These are phyloP conservation scores for Sarcocystis neurona DNA, from an alignment of 169 alveolate species.

Conservation along the genomic window DNA sequence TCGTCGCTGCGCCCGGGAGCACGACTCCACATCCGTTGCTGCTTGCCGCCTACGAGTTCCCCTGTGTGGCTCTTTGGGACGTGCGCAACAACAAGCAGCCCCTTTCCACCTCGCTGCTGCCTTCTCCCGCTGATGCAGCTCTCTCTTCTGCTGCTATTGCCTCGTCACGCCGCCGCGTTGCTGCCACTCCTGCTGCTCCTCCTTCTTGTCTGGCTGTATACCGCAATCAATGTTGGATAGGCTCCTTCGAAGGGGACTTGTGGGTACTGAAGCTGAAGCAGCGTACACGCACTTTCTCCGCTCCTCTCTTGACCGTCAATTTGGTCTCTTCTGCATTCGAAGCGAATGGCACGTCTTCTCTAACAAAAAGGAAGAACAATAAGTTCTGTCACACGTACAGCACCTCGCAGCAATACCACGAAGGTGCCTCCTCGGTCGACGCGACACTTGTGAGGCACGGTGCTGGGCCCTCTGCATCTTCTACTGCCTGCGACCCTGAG, in stretches of 20 bases:
- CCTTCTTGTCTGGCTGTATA: background rate
- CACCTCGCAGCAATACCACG: too few species aligned
- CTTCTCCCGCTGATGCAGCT: background rate
- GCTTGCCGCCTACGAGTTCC: background rate
- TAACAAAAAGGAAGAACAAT: too few species aligned
- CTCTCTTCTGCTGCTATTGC: background rate
- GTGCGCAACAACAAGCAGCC: background rate
- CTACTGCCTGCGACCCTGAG: too few species aligned
- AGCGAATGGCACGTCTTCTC: too few species aligned
- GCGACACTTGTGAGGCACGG: too few species aligned
- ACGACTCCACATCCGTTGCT: background rate
- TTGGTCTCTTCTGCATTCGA: too few species aligned
- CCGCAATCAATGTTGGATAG: constrained; percentile 23
- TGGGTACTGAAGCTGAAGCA: background rate
- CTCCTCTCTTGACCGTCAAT: too few species aligned
- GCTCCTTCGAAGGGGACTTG: background rate
- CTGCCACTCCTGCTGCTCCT: background rate
- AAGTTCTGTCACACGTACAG: too few species aligned
- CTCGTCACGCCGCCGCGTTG: too few species aligned
- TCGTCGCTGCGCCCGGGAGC: background rate
- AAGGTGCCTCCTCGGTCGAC: too few species aligned
- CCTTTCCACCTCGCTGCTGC: background rate
- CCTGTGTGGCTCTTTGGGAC: constrained; percentile 19
- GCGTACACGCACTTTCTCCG: too few species aligned
- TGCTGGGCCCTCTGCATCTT: too few species aligned